Percentiles rank a stretch among this genome's conserved stretches.
phyloP scores from a whole-genome alignment of 371 early-diverging fungal species.

The Mortierella sp. region DNA sequence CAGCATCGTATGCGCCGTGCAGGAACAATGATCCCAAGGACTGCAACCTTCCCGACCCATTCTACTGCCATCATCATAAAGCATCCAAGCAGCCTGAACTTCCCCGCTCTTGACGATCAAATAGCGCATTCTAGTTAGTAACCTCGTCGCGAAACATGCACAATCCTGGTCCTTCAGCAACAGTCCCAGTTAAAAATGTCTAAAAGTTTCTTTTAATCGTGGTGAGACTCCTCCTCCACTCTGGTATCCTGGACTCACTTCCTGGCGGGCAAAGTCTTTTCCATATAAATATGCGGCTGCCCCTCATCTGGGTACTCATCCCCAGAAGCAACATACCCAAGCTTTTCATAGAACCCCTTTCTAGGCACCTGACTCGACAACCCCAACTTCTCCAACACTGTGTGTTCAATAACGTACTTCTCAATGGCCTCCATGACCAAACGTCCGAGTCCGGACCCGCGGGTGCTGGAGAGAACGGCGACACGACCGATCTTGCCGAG shows the following conservation, averaged over 20 bases:
- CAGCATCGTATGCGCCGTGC: neutral
- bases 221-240: neutral
- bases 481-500: slow-evolving; percentile 56
- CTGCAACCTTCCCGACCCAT: neutral
- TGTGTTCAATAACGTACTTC: slow-evolving; percentile 22
- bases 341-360: slow-evolving; percentile 48
- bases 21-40: neutral
- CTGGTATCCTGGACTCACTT: neutral
- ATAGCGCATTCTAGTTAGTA: too few relatives aligned
- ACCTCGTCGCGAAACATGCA: neutral
- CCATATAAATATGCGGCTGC: slow-evolving; percentile 52
- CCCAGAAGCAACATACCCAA: slow-evolving; percentile 39
- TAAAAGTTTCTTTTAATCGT: too few relatives aligned
- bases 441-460: slow-evolving; percentile 51
- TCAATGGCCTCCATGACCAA: slow-evolving; percentile 49
- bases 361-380: slow-evolving; percentile 48
- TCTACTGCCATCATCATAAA: neutral
- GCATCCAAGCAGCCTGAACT: neutral
- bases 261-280: slow-evolving; percentile 17
- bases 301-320: slow-evolving; percentile 52
- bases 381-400: slow-evolving; percentile 17
- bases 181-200: too few relatives aligned
- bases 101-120: too few relatives aligned
- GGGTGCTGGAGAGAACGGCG: slow-evolving; percentile 41
- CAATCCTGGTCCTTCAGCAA: too few relatives aligned